These are phyloP conservation scores for Heterobasidion parviporum DNA, from an alignment of 1,284 basidiomycete genomes.

Conservation along the genomic window DNA sequence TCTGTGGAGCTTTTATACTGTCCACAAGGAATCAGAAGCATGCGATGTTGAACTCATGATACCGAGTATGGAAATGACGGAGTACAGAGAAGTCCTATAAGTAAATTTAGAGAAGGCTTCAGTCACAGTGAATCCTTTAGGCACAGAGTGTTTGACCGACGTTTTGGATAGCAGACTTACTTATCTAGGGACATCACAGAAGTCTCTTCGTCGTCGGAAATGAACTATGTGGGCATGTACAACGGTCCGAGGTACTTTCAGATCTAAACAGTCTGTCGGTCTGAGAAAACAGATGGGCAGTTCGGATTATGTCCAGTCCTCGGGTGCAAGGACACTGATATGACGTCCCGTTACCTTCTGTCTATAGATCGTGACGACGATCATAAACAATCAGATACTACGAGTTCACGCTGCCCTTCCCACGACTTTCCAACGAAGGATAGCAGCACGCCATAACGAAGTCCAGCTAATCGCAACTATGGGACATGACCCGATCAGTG, in stretches of 20 bases:
- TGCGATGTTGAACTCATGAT: slow-evolving; percentile 1
- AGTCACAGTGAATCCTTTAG: slow-evolving; percentile 9
- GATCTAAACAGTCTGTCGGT: background rate
- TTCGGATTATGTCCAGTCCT: background rate
- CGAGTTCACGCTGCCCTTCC: background rate
- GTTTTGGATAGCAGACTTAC: slow-evolving; percentile 5
- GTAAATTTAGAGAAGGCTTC: slow-evolving; percentile 10
- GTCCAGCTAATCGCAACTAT: background rate
- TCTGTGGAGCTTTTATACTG: slow-evolving; percentile 10
- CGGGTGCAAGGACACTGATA: background rate
- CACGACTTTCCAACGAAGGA: background rate
- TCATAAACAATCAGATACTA: background rate
- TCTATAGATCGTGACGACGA: background rate
- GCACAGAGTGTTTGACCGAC: slow-evolving; percentile 11
- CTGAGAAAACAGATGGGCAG: background rate
- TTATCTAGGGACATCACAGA: slow-evolving; percentile 9
- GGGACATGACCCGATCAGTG: background rate
- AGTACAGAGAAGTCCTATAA: slow-evolving; percentile 1
- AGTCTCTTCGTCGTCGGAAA: background rate
- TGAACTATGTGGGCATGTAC: background rate
- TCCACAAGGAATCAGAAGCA: slow-evolving; percentile 7
- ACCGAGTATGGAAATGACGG: slow-evolving; percentile 9
- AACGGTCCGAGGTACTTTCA: background rate
- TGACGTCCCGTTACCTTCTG: background rate
- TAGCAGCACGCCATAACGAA: background rate